A percentile compares a stretch with the other conserved stretches of the same genome.
Evolutionary conservation across 2,329 filamentous ascomycete genomes (phyloP).

Genomic region (Talaromyces pinophilus): DNA sequence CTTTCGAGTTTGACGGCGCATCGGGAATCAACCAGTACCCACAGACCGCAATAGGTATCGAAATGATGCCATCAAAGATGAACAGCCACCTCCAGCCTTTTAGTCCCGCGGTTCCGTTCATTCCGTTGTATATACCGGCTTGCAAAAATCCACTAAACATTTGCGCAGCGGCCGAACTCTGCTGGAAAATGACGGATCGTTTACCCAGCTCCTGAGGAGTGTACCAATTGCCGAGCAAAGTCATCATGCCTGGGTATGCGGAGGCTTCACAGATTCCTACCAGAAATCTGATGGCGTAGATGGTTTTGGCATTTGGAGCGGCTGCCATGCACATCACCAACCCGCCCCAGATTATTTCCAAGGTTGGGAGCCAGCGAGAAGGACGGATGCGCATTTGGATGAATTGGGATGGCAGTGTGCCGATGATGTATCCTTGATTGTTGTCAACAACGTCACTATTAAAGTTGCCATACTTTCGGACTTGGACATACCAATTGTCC

Average conservation of each 20-base stretch:
- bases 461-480: not conserved
- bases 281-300: constrained; percentile 23
- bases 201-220: constrained; percentile 21
- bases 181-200: constrained; percentile 23
- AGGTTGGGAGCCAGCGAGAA: constrained; percentile 12
- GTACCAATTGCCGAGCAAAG: constrained; percentile 21
- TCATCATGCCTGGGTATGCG: constrained; percentile 23
- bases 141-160: constrained; percentile 23
- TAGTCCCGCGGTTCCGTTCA: constrained; percentile 58
- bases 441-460: not conserved
- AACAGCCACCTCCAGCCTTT: constrained; percentile 64
- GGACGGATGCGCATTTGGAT: not conserved
- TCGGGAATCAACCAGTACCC: constrained; percentile 46
- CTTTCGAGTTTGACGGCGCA: constrained; percentile 45
- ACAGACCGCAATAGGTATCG: constrained; percentile 45
- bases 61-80: constrained; percentile 57
- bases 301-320: constrained; percentile 19
- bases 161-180: constrained; percentile 19
- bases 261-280: constrained; percentile 22
- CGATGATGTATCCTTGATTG: not conserved
- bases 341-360: constrained; percentile 22
- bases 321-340: constrained; percentile 23
- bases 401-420: not conserved
- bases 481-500: not conserved
- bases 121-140: constrained; percentile 60